A percentile compares a stretch with the other conserved stretches of the same genome.
Evolutionary conservation across 805 yeast species (phyloP).

Genomic region (Suhomyces faveliae): DNA sequence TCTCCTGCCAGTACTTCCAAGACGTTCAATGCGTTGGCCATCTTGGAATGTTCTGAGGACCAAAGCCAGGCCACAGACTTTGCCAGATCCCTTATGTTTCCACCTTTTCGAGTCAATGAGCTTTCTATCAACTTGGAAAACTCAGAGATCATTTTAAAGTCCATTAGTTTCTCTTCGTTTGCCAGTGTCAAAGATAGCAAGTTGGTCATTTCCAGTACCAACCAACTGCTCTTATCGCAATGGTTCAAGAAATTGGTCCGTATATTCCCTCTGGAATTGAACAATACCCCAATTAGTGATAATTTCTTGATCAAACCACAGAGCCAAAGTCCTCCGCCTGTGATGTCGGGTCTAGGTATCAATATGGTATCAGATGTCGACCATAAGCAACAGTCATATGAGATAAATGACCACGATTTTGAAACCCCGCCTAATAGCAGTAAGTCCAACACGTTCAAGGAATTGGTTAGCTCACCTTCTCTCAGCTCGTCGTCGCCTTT

Average conservation of each 20-base stretch:
- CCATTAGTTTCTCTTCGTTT: slow-evolving; percentile 18
- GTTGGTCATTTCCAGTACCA: slow-evolving; percentile 17
- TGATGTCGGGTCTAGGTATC: slow-evolving; percentile 35
- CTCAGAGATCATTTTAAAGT: slow-evolving; percentile 8
- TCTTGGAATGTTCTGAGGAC: slow-evolving; percentile 19
- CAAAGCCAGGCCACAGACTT: background rate
- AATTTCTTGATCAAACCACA: slow-evolving; percentile 20
- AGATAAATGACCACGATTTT: slow-evolving; percentile 2
- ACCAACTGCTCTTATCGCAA: slow-evolving; percentile 15
- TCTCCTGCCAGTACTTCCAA: slow-evolving; percentile 8
- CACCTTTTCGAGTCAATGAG: slow-evolving; percentile 43
- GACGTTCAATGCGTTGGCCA: slow-evolving; percentile 37
- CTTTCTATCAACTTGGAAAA: slow-evolving; percentile 21
- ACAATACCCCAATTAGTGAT: slow-evolving; percentile 21
- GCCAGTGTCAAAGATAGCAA: slow-evolving; percentile 14
- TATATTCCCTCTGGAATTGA: slow-evolving; percentile 34
- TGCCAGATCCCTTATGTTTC: slow-evolving; percentile 34
- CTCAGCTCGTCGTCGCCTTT: slow-evolving; percentile 13
- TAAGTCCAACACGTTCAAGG: slow-evolving; percentile 13
- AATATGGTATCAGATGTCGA: slow-evolving; percentile 19
- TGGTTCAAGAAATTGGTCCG: slow-evolving; percentile 34
- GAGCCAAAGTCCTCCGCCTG: slow-evolving; percentile 11
- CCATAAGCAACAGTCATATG: slow-evolving; percentile 8
- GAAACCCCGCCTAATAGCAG: slow-evolving; percentile 10
- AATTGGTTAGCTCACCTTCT: slow-evolving; percentile 13